phyloP scores from a whole-genome alignment of 805 yeast genomes.

The Ogataea wickerhamii region DNA sequence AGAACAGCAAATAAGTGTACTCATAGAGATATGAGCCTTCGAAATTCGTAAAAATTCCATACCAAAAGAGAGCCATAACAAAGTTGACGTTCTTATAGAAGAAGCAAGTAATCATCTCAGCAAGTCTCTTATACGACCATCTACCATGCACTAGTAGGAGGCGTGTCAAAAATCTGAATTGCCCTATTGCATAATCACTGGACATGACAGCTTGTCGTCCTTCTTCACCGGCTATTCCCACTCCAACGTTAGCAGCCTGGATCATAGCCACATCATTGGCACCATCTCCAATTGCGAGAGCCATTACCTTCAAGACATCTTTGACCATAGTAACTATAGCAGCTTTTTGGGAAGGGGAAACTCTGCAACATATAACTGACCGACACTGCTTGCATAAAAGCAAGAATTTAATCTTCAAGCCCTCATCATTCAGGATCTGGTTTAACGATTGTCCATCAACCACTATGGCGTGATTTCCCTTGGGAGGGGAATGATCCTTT shows the following conservation, averaged over 20 bases:
- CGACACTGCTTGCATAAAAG: slow-evolving; percentile 71
- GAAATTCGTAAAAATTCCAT: slow-evolving; percentile 60
- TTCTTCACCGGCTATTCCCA: slow-evolving; percentile 85
- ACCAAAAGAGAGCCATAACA: slow-evolving; percentile 75
- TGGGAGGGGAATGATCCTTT: slow-evolving; percentile 63
- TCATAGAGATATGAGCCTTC: slow-evolving; percentile 78
- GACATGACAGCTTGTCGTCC: slow-evolving; percentile 88
- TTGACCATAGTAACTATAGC: slow-evolving; percentile 67
- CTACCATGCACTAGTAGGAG: slow-evolving; percentile 76
- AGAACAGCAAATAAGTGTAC: slow-evolving; percentile 73
- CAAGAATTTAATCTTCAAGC: slow-evolving; percentile 51
- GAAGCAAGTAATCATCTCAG: slow-evolving; percentile 76
- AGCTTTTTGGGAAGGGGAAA: slow-evolving; percentile 82
- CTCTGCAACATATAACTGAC: slow-evolving; percentile 80
- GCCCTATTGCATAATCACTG: slow-evolving; percentile 80
- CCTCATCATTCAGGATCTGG: slow-evolving; percentile 39
- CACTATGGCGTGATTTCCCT: slow-evolving; percentile 53
- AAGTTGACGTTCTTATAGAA: slow-evolving; percentile 75
- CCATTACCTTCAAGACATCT: slow-evolving; percentile 62
- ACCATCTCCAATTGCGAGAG: slow-evolving; percentile 82
- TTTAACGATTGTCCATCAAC: slow-evolving; percentile 68
- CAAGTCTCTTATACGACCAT: slow-evolving; percentile 72
- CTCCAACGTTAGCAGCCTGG: slow-evolving; percentile 80
- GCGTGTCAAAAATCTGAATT: slow-evolving; percentile 64
- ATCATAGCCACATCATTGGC: slow-evolving; percentile 88